A percentile compares a stretch with the other conserved stretches of the same genome.
phyloP scores from a whole-genome alignment of 1,284 basidiomycete species.

The Pisolithus thermaeus region DNA sequence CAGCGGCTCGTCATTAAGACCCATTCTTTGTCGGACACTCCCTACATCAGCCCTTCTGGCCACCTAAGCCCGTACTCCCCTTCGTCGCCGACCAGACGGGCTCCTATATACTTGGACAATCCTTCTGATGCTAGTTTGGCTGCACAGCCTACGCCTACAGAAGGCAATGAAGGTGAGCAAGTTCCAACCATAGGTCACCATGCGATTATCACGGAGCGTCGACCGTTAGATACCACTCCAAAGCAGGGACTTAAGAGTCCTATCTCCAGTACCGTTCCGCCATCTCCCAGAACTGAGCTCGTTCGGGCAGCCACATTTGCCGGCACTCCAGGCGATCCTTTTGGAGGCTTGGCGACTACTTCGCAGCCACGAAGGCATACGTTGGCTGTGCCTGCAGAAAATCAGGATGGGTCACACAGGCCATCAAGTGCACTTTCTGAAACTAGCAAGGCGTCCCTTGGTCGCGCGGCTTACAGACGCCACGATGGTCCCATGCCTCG shows the following conservation, averaged over 20 bases:
- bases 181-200: background rate
- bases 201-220: background rate
- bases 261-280: constrained; percentile 2
- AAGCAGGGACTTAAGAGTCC: constrained; percentile 1
- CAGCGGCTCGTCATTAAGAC: constrained; percentile 5
- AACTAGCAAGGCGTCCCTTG: constrained; percentile 3
- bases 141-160: background rate
- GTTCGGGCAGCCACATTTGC: constrained; percentile 8
- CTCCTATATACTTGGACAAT: constrained; percentile 1
- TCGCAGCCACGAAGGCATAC: constrained; percentile 7
- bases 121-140: background rate
- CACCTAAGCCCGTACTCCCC: constrained; percentile 7
- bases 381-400: constrained; percentile 5
- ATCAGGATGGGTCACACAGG: constrained; percentile 2
- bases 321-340: constrained; percentile 8
- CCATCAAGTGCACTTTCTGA: constrained; percentile 7
- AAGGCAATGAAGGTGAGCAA: constrained; percentile 2
- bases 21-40: constrained; percentile 5
- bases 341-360: background rate
- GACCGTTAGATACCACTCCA: constrained; percentile 1
- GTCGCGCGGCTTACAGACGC: constrained; percentile 10
- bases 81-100: background rate
- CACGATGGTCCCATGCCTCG: constrained; percentile 11
- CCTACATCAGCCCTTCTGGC: constrained; percentile 6
- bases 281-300: constrained; percentile 2